These are phyloP conservation scores for Rubia peregrina DNA, from an alignment of 305 asterid genomes.

Conservation along the genomic window DNA sequence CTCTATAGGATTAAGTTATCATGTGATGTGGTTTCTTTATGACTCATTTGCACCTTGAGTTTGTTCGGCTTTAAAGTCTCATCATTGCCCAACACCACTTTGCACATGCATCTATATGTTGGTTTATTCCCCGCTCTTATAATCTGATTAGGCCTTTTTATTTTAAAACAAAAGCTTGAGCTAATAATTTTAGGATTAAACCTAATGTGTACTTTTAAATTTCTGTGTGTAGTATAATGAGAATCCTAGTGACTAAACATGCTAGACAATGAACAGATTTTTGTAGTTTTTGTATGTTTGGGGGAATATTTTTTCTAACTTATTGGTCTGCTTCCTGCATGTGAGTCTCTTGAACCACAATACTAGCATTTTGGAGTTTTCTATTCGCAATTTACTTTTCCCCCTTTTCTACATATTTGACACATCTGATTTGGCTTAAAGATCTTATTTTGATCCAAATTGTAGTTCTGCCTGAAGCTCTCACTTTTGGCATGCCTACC, in stretches of 20 bases:
- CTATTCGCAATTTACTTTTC: not conserved
- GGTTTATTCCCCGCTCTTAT: not conserved
- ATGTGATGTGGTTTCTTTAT: not conserved
- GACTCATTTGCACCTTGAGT: not conserved
- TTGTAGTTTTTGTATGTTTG: not conserved
- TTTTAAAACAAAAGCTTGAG: not conserved
- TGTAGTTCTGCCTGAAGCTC: constrained; percentile 83
- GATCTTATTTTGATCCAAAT: constrained; percentile 12
- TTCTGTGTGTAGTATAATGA: not conserved
- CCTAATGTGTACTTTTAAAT: not conserved
- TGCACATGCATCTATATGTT: not conserved
- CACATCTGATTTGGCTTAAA: constrained; percentile 20
- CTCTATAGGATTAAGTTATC: not conserved
- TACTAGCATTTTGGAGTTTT: not conserved
- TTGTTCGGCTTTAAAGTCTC: not conserved
- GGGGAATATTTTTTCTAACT: not conserved
- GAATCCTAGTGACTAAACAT: not conserved
- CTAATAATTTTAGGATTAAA: not conserved
- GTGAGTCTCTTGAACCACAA: not conserved
- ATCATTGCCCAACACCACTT: not conserved
- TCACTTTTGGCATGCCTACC: constrained; percentile 75
- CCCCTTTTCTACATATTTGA: not conserved
- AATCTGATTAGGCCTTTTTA: not conserved
- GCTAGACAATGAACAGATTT: constrained; percentile 2
- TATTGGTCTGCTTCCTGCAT: not conserved